Evolutionary conservation across 129 eudicot genomes (phyloP).

Genomic region (Dittrichia graveolens): DNA sequence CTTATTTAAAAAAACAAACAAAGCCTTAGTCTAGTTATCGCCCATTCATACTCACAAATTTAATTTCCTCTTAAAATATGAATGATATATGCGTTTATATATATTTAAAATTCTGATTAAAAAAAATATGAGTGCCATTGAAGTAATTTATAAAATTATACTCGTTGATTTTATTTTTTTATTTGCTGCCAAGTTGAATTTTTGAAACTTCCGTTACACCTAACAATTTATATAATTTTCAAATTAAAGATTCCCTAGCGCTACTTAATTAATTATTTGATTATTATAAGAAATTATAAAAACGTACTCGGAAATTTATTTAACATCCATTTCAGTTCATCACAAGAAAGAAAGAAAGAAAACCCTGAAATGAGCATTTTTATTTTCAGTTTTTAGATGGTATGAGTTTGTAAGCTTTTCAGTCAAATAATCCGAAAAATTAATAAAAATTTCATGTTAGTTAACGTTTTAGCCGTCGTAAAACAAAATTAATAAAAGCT

Average conservation of each 20-base stretch:
- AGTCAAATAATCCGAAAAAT: too few species aligned
- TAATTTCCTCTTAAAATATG: constrained; percentile 1
- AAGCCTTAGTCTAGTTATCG: too few species aligned
- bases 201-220: constrained; percentile 30
- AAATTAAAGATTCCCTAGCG: background rate
- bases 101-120: background rate
- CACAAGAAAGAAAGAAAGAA: too few species aligned
- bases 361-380: too few species aligned
- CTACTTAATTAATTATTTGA: background rate
- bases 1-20: too few species aligned
- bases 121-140: background rate
- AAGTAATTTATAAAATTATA: background rate
- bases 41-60: constrained; percentile 1
- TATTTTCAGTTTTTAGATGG: too few species aligned
- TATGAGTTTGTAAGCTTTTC: too few species aligned
- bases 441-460: too few species aligned
- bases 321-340: too few species aligned
- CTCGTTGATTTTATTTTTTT: constrained; percentile 7
- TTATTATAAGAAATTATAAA: background rate
- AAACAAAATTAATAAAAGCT: too few species aligned
- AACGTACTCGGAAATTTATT: background rate
- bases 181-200: constrained; percentile 26
- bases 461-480: too few species aligned
- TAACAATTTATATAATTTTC: constrained; percentile 15
- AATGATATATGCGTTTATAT: background rate